Base-by-base conservation (phyloP, 2,329 filamentous ascomycete species). In the Paraphaeosphaeria minitans region DNA sequence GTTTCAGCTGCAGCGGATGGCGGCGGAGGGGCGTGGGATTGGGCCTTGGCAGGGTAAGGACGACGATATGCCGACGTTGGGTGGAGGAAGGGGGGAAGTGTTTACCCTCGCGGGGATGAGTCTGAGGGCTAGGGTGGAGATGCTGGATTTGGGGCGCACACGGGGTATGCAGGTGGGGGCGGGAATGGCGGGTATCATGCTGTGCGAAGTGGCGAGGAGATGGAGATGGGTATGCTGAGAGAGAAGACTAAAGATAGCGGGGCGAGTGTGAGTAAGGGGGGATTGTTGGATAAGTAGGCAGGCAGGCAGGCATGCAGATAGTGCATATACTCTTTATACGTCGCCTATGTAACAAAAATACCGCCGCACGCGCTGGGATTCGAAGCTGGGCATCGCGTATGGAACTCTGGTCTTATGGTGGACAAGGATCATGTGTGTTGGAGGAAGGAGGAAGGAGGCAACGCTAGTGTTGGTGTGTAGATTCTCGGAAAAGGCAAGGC, bases 1-100 rank as follows among this genome's bases (percentile, higher is more conserved):
- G 10, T 58, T 60, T 5, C 62, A 65, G 35, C 52, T 65, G 19
- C 54, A 58, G 46, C 42, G 59, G 1, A 53, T 58, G 52, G 59
- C 59, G 37, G 55, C 55, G 14, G 59, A 60, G 46, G 58, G 58
- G 14, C 9, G 55, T 3, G 58, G 58, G 1, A 50, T 60, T 3
- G 58, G 58, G 14, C 58, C 58, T 2, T 60, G 58, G 58, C 12
- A 19, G 10, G 54, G 50, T 4, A 60, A 50, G 41, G 58, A 60
- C 16, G 16, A 33, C 3, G 58, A 60, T 48, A 55, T 60, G 21
- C 58, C 58, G n/a, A 45, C 33, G 31, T 35, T 57, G 33, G 56
- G 19, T 45, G 55, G 42, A 14, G 31, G 29, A 2, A 41, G 55
- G 13, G 29, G 55, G 10, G 29, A 55, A 10, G 3, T 8, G 22